Conservation (phyloP, 139 green algal genomes). For the Coelastrella sp. region DNA sequence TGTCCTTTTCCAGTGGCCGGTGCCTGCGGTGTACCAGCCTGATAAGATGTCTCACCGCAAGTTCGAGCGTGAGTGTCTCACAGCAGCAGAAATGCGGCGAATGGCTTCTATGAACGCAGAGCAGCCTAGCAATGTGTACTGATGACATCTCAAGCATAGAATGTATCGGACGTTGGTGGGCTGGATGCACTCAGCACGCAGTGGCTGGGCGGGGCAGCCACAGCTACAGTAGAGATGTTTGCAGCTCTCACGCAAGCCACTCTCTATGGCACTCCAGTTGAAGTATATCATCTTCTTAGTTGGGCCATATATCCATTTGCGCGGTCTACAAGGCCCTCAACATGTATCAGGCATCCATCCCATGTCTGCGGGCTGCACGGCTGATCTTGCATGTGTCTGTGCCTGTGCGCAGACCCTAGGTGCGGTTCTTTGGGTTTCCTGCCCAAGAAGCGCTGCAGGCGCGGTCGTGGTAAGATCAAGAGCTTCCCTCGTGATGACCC, state of each 20-base stretch:
- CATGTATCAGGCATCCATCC: too few relatives aligned
- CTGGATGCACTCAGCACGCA: neutral
- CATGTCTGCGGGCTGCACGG: neutral
- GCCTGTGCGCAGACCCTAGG: constrained; percentile 81
- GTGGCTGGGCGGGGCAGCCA: neutral
- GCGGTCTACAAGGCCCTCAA: too few relatives aligned
- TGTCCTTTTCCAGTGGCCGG: constrained; percentile 39
- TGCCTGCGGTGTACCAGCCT: constrained; percentile 39
- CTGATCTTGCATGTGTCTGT: neutral
- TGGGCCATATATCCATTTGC: too few relatives aligned
- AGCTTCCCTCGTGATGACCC: constrained; percentile 95
- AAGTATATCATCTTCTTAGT: too few relatives aligned
- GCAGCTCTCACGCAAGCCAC: neutral
- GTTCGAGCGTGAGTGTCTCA: constrained; percentile 88
- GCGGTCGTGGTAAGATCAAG: constrained; percentile 94
- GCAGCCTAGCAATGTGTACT: too few relatives aligned
- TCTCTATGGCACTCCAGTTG: neutral
- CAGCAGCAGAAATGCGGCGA: constrained; percentile 9
- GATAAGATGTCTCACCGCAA: constrained; percentile 92
- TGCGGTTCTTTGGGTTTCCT: constrained; percentile 98
- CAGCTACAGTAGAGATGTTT: neutral
- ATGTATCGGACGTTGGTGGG: too few relatives aligned
- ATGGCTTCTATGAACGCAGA: neutral
- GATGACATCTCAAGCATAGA: too few relatives aligned
- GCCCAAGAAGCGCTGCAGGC: constrained; percentile 98